phyloP scores from a whole-genome alignment of 768 basidiomycete species.

The Boletus vinaceobasis region DNA sequence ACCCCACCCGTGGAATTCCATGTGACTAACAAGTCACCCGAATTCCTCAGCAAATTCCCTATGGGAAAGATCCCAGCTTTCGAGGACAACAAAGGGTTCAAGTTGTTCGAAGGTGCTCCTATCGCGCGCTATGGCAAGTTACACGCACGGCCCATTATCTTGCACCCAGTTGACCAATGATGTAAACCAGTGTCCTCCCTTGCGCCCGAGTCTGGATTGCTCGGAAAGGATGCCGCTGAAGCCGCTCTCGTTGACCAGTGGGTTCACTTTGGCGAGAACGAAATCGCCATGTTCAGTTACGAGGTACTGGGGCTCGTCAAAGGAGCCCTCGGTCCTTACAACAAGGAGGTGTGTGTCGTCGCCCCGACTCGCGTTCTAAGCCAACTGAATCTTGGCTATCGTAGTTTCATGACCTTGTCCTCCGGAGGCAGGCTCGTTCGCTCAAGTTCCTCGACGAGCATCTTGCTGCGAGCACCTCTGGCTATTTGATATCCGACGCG shows the following conservation, averaged over 20 bases:
- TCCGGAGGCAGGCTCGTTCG: constrained; percentile 19
- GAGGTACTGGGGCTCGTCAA: constrained; percentile 14
- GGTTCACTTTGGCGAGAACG: constrained; percentile 29
- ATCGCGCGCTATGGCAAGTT: constrained; percentile 29
- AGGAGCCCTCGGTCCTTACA: constrained; percentile 22
- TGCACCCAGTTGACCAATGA: neutral
- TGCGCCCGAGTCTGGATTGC: constrained; percentile 24
- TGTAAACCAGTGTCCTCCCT: constrained; percentile 20
- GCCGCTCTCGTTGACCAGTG: constrained; percentile 31
- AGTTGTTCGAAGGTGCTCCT: constrained; percentile 26
- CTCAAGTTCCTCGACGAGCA: constrained; percentile 26
- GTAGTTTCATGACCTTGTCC: constrained; percentile 16
- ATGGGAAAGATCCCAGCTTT: constrained; percentile 29
- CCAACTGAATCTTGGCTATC: neutral
- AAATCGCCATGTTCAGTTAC: constrained; percentile 23
- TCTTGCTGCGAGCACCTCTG: constrained; percentile 17
- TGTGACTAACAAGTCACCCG: constrained; percentile 26
- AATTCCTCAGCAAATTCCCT: constrained; percentile 30
- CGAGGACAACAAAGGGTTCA: constrained; percentile 22
- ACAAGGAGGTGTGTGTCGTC: constrained; percentile 15
- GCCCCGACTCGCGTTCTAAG: neutral
- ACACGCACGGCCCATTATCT: neutral
- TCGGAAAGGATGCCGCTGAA: constrained; percentile 22
- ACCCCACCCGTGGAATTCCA: constrained; percentile 18
- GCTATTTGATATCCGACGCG: constrained; percentile 21